A percentile compares a stretch with the other conserved stretches of the same genome.
These are phyloP conservation scores for Candolleomyces efflorescens DNA, from an alignment of 768 basidiomycete genomes.

Conservation along the genomic window DNA sequence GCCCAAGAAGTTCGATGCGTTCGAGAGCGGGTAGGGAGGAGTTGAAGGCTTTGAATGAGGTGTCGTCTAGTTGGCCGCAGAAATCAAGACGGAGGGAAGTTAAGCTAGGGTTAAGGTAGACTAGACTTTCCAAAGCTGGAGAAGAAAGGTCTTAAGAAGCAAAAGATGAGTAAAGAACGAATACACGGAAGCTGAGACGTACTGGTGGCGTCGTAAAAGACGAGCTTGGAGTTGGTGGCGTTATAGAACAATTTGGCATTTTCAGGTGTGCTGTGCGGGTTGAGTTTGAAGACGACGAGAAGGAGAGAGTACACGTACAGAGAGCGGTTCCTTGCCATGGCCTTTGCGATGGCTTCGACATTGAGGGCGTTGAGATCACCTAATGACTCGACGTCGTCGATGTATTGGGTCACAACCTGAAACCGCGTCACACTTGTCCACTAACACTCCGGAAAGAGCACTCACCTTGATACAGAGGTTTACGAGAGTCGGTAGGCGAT, in stretches of 20 bases:
- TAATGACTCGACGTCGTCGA: conserved; percentile 83
- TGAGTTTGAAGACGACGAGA: not conserved
- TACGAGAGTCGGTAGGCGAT: conserved; percentile 64
- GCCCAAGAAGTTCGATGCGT: conserved; percentile 78
- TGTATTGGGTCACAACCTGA: conserved; percentile 79
- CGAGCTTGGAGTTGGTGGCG: conserved; percentile 57
- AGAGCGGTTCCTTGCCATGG: conserved; percentile 74
- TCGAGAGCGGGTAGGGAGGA: conserved; percentile 60
- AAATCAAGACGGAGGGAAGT: conserved; percentile 75
- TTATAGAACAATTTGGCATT: conserved; percentile 87
- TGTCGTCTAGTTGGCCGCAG: conserved; percentile 77
- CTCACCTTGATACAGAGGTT: conserved; percentile 76
- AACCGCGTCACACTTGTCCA: not conserved
- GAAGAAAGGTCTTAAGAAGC: conserved; percentile 56
- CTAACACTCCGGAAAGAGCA: not conserved
- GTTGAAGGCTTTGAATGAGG: conserved; percentile 55
- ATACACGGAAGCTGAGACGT: conserved; percentile 22
- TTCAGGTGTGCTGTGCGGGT: conserved; percentile 72
- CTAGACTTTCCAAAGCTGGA: conserved; percentile 64
- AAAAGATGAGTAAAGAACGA: not conserved
- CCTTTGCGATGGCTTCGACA: conserved; percentile 78
- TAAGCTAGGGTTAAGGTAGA: conserved; percentile 81
- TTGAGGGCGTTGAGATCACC: conserved; percentile 87
- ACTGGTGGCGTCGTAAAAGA: conserved; percentile 90
- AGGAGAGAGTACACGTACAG: conserved; percentile 52